These are phyloP conservation scores for Neonectria ditissima DNA, from an alignment of 2,329 filamentous ascomycete species.

Conservation along the genomic window DNA sequence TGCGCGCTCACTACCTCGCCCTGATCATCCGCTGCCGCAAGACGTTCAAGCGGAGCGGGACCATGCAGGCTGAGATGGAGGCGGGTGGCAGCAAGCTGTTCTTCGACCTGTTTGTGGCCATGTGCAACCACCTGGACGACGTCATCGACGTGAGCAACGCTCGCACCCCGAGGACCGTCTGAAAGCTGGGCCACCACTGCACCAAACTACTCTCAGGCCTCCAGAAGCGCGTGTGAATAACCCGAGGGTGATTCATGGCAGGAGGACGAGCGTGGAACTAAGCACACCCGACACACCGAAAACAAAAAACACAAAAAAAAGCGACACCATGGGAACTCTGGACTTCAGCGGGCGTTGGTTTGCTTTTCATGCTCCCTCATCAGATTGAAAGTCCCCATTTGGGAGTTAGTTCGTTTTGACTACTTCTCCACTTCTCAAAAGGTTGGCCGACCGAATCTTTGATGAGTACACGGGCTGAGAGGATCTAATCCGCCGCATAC, in stretches of 20 bases:
- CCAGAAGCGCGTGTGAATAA: constrained; percentile 36
- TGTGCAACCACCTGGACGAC: constrained; percentile 98
- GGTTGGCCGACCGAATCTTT: constrained; percentile 62
- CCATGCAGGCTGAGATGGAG: constrained; percentile 99
- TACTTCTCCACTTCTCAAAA: constrained; percentile 62
- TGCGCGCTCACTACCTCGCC: constrained; percentile 97
- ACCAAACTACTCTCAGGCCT: constrained; percentile 35
- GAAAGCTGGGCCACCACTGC: constrained; percentile 43
- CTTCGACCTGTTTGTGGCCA: constrained; percentile 97
- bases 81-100: constrained; percentile 89
- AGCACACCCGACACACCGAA: constrained; percentile 39
- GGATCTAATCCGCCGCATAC: constrained; percentile 48
- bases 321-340: constrained; percentile 36
- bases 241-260: constrained; percentile 34
- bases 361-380: constrained; percentile 58
- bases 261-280: constrained; percentile 39
- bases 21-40: constrained; percentile 97
- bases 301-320: constrained; percentile 41
- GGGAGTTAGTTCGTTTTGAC: constrained; percentile 54
- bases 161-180: constrained; percentile 69
- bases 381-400: constrained; percentile 63
- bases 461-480: constrained; percentile 58
- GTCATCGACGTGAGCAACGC: constrained; percentile 86
- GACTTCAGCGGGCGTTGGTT: constrained; percentile 46
- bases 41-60: constrained; percentile 98